Evolutionary conservation across 2,329 filamentous ascomycete genomes (phyloP), one percentile per base, ranked within the genome.

Genomic region (Dendrostoma leiphaemia): DNA sequence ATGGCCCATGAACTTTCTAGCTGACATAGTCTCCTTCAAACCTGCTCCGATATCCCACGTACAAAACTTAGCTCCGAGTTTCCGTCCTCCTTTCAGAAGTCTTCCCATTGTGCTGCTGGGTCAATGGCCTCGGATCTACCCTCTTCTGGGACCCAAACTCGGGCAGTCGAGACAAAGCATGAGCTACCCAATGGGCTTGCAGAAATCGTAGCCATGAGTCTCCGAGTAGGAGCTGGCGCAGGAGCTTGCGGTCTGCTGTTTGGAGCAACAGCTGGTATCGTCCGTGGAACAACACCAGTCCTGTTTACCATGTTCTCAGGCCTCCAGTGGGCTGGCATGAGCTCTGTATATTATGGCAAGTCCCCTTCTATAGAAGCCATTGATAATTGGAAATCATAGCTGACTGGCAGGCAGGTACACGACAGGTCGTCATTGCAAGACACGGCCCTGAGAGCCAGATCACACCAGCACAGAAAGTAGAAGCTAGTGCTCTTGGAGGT

Each of bases 261-360:
- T 49, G 88, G 88, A 32, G 85, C 88, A 48, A 81, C 86, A 47
- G 80, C 81, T 32, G 91, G 90, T 26, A 86, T 95, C 44, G 69
- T 92, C 45, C 81, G 84, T 4, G 51, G 47, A 54, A 86, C 87
- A 21, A 82, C 81, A 13, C 86, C 89, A 4, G 78, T 84, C 2
- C 71, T 93, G 6, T 93, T 91, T 71, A 86, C 90, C 0, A 62
- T 87, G 12, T 80, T 86, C 34, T 85, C 87, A 21, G 88, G 90
- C 17, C 75, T 90, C 37, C 91, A 96, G 72, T 96, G 90, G 83
- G 90, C 90, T 69, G 79, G 83, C 38, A 79, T 95, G 35, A 90
- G 90, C 32, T 83, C 81, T 44, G 88, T 83, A 15, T 97, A 86
- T 67, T 93, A 86, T 79, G 86, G 88, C 85, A 75, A 32, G 12